phyloP scores from a whole-genome alignment of 78 protist genomes.

The Dictyostelium purpureum region DNA sequence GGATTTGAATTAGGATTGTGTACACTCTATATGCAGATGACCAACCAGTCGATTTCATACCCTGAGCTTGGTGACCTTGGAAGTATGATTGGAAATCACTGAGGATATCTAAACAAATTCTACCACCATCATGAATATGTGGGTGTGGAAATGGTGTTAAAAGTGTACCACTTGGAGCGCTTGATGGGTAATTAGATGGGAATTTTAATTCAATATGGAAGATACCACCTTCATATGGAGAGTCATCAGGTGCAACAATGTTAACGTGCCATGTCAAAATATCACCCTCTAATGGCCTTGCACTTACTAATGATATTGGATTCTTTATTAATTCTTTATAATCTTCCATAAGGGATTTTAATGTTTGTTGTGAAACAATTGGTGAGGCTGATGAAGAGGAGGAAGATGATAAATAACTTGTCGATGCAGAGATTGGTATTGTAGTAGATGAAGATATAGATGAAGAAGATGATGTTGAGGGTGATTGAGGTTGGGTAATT shows the following conservation, averaged over 20 bases:
- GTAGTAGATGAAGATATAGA: background rate
- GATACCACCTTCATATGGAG: slow-evolving; percentile 78
- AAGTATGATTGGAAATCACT: slow-evolving; percentile 77
- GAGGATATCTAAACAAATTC: slow-evolving; percentile 73
- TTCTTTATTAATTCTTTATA: slow-evolving; percentile 16
- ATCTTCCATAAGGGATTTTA: slow-evolving; percentile 61
- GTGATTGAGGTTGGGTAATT: background rate
- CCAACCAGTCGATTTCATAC: slow-evolving; percentile 59
- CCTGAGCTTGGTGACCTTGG: slow-evolving; percentile 34
- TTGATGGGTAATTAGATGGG: slow-evolving; percentile 72
- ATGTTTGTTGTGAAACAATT: background rate
- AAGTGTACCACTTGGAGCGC: slow-evolving; percentile 66
- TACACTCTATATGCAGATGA: slow-evolving; percentile 75
- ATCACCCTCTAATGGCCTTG: slow-evolving; percentile 58
- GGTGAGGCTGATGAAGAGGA: background rate
- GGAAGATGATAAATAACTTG: background rate
- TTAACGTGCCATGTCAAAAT: slow-evolving; percentile 80
- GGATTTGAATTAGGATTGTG: slow-evolving; percentile 78
- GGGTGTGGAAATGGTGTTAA: slow-evolving; percentile 74
- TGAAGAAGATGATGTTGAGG: background rate
- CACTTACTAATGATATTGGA: slow-evolving; percentile 69
- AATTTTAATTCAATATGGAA: slow-evolving; percentile 78
- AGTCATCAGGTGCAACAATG: slow-evolving; percentile 59
- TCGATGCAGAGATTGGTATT: background rate
- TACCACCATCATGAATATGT: slow-evolving; percentile 76